Evolutionary conservation across 2,329 filamentous ascomycete species (phyloP), one percentile per base, ranked within the genome.

Genomic region (Fusarium brevicatenulatum): DNA sequence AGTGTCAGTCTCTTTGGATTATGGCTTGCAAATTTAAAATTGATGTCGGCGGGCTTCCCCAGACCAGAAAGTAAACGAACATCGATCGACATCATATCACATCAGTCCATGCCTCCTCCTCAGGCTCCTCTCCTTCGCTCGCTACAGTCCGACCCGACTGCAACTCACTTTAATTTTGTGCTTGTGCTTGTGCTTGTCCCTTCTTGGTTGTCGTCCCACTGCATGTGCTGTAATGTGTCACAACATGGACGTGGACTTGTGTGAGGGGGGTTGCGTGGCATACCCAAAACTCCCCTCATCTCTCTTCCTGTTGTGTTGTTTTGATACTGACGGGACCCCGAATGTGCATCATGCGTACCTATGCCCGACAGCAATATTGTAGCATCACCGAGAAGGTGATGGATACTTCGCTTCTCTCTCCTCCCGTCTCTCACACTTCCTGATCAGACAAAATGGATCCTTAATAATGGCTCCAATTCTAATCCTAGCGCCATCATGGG

Each of bases 21-120:
- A 76, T 78, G 75, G 77, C 77, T 78, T 78, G 77, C 66, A 74
- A 77, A 71, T 70, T 78, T 78, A 76, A 78, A 78, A 78, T 78
- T 75, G 75, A 75, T 71, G 67, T 63, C 70, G 71, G 74, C 66
- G 65, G 74, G 76, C 68, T 77, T 78, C 64, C 77, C 77, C 77
- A 58, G 55, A 58, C 55, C 32, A 58, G 42, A 47, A 57, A 37
- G 42, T 50, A 58, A 37, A 50, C 55, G 55, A 58, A 49, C 32
- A 50, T 58, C 71, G 75, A 77, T 77, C 75, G 68, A 69, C 75
- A 72, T 55, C 42, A 52, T 37, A 68, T 68, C 66, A 47, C 44
- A 47, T 44, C 42, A 44, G 42, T 25, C 43, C 11, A 30, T 47
- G 30, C 11, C 28, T 36, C 21, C 21, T 50, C 47, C 30, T 50